A percentile compares a stretch with the other conserved stretches of the same genome.
These are phyloP conservation scores for Sicyos baderoa DNA, from an alignment of 306 rosid genomes.

Conservation along the genomic window DNA sequence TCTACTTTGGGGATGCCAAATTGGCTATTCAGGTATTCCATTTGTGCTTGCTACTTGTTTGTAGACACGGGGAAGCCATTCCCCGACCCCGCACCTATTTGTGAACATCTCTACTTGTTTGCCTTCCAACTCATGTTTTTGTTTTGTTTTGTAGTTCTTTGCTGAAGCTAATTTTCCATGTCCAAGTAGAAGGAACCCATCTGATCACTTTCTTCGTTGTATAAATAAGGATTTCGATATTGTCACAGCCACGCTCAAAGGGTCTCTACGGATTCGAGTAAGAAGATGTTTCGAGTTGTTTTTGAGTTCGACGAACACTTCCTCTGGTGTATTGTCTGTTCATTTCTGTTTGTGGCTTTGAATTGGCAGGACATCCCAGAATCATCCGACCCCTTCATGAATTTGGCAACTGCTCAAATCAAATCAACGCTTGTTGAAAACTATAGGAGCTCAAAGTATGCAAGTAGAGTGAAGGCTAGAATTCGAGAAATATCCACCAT, in stretches of 20 bases:
- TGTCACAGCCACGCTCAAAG: slow-evolving; percentile 36
- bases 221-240: slow-evolving; percentile 78
- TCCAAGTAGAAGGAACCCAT: slow-evolving; percentile 82
- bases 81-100: no score
- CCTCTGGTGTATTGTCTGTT: neutral
- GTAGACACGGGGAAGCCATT: no score
- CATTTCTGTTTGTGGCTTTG: neutral
- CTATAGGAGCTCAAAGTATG: slow-evolving; percentile 58
- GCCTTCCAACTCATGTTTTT: neutral
- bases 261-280: slow-evolving; percentile 30
- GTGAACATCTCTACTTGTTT: no score
- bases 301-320: neutral
- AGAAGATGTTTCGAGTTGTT: neutral
- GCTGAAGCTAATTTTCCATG: slow-evolving; percentile 77
- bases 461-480: slow-evolving; percentile 43
- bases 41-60: neutral
- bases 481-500: slow-evolving; percentile 56
- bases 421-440: slow-evolving; percentile 65
- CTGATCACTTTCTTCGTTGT: slow-evolving; percentile 90
- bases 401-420: slow-evolving; percentile 69
- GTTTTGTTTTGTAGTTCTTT: slow-evolving; percentile 52
- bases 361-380: slow-evolving; percentile 54
- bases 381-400: slow-evolving; percentile 71
- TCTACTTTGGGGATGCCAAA: slow-evolving; percentile 68
- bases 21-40: slow-evolving; percentile 54